A percentile compares a stretch with the other conserved stretches of the same genome.
These are phyloP conservation scores for Didymella arachidicola DNA, from an alignment of 2,329 filamentous ascomycete species.

Conservation along the genomic window DNA sequence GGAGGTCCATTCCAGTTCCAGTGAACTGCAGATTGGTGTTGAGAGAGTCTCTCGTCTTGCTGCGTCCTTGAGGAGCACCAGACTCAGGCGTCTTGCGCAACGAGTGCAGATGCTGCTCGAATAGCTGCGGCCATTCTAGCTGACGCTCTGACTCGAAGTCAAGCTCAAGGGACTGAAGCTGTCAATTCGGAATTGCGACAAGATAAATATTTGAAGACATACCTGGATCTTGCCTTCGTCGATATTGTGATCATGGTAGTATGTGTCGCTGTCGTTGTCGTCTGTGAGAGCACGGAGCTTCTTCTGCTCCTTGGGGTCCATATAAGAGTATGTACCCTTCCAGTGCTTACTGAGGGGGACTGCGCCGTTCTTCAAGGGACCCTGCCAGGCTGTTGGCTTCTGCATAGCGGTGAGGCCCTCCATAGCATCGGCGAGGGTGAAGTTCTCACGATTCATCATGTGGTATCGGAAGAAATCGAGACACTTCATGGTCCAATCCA, in stretches of 20 bases:
- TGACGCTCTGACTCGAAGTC: slow-evolving; percentile 36
- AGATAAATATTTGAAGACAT: slow-evolving; percentile 3
- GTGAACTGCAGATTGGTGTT: slow-evolving; percentile 47
- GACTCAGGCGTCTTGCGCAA: slow-evolving; percentile 31
- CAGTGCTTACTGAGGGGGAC: slow-evolving; percentile 54
- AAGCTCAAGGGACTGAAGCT: slow-evolving; percentile 44
- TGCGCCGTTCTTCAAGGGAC: slow-evolving; percentile 45
- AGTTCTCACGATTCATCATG: slow-evolving; percentile 51
- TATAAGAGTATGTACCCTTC: slow-evolving; percentile 60
- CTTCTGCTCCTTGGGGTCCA: slow-evolving; percentile 36
- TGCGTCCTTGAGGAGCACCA: slow-evolving; percentile 18
- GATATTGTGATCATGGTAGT: slow-evolving; percentile 44
- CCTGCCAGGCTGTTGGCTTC: slow-evolving; percentile 55
- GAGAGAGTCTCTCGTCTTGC: slow-evolving; percentile 6
- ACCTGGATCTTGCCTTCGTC: slow-evolving; percentile 43
- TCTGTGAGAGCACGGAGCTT: slow-evolving; percentile 25
- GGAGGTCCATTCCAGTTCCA: slow-evolving; percentile 50
- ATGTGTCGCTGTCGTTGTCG: slow-evolving; percentile 31
- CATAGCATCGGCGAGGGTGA: slow-evolving; percentile 50
- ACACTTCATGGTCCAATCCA: slow-evolving; percentile 57
- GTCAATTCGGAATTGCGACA: slow-evolving; percentile 17
- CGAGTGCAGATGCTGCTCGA: slow-evolving; percentile 53
- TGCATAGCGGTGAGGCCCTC: slow-evolving; percentile 47
- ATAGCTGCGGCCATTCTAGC: slow-evolving; percentile 49
- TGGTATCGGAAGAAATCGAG: slow-evolving; percentile 64